phyloP scores from a whole-genome alignment of 106 monocot genomes.

The Hemerocallis citrina region DNA sequence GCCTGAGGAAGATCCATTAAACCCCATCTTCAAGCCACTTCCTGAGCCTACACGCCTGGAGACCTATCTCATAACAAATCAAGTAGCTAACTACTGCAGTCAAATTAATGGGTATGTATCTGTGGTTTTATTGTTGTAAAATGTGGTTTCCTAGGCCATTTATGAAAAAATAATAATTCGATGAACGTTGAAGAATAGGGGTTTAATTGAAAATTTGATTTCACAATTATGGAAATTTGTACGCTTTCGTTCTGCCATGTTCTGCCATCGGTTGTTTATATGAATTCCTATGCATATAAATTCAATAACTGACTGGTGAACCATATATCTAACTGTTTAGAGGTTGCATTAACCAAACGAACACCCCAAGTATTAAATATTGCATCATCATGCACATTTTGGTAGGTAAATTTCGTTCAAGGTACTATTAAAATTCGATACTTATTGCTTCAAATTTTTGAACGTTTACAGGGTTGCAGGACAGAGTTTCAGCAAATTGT shows the following conservation, averaged over 20 bases:
- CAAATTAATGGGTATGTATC: conserved; percentile 78
- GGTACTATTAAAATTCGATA: neutral
- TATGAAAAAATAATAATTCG: neutral
- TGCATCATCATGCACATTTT: too few species aligned
- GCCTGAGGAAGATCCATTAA: conserved; percentile 90
- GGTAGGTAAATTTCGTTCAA: too few species aligned
- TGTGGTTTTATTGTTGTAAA: neutral
- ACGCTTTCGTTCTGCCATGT: too few species aligned
- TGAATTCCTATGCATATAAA: too few species aligned
- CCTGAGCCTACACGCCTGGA: conserved; percentile 94
- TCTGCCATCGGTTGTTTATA: too few species aligned
- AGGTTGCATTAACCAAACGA: too few species aligned
- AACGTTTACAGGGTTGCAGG: conserved; percentile 43
- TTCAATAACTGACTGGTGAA: too few species aligned
- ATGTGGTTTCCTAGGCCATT: neutral
- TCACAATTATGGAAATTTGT: too few species aligned
- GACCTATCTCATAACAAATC: conserved; percentile 84
- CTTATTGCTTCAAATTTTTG: neutral
- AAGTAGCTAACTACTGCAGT: conserved; percentile 86
- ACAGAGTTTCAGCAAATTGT: conserved; percentile 61
- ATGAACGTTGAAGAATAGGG: too few species aligned
- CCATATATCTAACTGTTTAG: too few species aligned
- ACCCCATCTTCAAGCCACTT: conserved; percentile 87
- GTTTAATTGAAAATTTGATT: too few species aligned
- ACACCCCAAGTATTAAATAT: too few species aligned